Conservation (phyloP, 805 yeast genomes). For the Dipodascopsis tothii region DNA sequence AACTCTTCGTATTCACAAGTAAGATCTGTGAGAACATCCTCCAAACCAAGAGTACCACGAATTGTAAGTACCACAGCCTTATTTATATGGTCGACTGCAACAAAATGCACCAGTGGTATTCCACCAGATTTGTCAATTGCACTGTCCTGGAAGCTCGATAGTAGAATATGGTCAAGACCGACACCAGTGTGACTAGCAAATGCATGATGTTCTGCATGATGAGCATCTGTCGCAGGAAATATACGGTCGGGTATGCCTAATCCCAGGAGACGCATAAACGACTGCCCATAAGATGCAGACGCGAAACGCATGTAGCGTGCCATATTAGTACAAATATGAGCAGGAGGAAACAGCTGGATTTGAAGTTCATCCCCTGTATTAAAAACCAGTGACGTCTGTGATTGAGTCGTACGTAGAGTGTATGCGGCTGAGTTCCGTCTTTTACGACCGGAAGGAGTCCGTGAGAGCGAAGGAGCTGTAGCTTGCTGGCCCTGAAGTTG, state of each 20-base stretch:
- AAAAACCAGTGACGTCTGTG: slow-evolving; percentile 19
- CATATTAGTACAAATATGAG: slow-evolving; percentile 27
- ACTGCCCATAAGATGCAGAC: slow-evolving; percentile 33
- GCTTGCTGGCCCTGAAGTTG: too few relatives aligned
- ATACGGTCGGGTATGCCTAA: slow-evolving; percentile 24
- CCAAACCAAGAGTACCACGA: slow-evolving; percentile 31
- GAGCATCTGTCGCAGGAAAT: slow-evolving; percentile 24
- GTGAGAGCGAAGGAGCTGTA: too few relatives aligned
- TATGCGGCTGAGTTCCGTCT: slow-evolving; percentile 7
- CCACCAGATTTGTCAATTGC: slow-evolving; percentile 25
- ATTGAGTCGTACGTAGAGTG: slow-evolving; percentile 16
- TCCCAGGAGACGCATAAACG: slow-evolving; percentile 31
- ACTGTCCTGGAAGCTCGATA: slow-evolving; percentile 29
- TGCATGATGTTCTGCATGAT: slow-evolving; percentile 30
- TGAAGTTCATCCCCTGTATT: slow-evolving; percentile 18
- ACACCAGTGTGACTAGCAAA: slow-evolving; percentile 30
- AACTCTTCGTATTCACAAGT: slow-evolving; percentile 30
- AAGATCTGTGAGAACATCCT: slow-evolving; percentile 31
- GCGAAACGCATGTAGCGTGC: slow-evolving; percentile 31
- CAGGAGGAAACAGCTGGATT: slow-evolving; percentile 26
- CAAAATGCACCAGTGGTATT: slow-evolving; percentile 30
- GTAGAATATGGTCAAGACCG: slow-evolving; percentile 27
- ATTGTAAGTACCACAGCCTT: slow-evolving; percentile 31
- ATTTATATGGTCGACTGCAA: slow-evolving; percentile 30
- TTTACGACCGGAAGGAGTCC: too few relatives aligned